Conservation (phyloP, 2,329 filamentous ascomycete species). For the Epichloe hybrida region DNA sequence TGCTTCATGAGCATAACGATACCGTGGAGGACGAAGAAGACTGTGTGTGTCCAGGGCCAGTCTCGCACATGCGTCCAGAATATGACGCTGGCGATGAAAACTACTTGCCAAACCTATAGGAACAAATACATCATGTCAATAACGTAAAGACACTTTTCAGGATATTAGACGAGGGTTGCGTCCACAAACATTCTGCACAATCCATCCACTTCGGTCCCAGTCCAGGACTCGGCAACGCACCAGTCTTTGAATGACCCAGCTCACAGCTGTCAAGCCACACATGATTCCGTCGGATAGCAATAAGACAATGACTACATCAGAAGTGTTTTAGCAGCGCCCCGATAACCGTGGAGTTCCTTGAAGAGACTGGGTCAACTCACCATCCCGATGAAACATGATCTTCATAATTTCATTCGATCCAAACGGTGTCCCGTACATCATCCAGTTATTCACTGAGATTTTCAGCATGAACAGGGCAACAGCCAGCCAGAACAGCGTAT, state of each 20-base stretch:
- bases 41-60: slow-evolving; percentile 75
- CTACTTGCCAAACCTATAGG: slow-evolving; percentile 49
- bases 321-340: neutral
- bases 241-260: slow-evolving; percentile 49
- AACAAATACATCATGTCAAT: neutral
- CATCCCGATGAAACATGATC: slow-evolving; percentile 46
- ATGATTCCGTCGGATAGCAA: slow-evolving; percentile 55
- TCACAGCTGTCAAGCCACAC: slow-evolving; percentile 51
- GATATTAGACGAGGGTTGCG: neutral
- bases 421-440: slow-evolving; percentile 51
- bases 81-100: slow-evolving; percentile 48
- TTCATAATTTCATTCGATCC: slow-evolving; percentile 60
- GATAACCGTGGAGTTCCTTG: too few relatives aligned
- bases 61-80: slow-evolving; percentile 55
- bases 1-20: slow-evolving; percentile 75
- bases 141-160: too few relatives aligned
- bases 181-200: slow-evolving; percentile 49
- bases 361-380: slow-evolving; percentile 13
- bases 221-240: slow-evolving; percentile 45
- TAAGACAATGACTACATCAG: slow-evolving; percentile 32
- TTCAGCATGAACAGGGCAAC: slow-evolving; percentile 53
- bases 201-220: slow-evolving; percentile 59
- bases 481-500: slow-evolving; percentile 64
- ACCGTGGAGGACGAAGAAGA: slow-evolving; percentile 63
- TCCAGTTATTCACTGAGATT: slow-evolving; percentile 56